Base-by-base conservation (phyloP, 2,329 filamentous ascomycete genomes). In the Aspergillus ruber region DNA sequence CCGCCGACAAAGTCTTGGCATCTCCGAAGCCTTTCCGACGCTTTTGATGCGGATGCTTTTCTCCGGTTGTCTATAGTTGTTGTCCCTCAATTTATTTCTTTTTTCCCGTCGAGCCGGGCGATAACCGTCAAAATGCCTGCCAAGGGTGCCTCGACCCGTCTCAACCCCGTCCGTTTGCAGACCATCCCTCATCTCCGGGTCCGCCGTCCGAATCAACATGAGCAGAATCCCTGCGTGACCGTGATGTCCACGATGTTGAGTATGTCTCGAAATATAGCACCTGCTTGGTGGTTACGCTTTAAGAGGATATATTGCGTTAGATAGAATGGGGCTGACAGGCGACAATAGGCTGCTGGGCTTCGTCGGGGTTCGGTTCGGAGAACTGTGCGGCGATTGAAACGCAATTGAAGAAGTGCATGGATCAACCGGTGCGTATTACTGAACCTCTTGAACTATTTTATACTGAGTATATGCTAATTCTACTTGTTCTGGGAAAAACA, bases 401-500 rank as follows among this genome's bases (percentile, higher is more conserved):
- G 57, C 77, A 81, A 61, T 66, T 85, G 56, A 73, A 80, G 58
- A 71, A 74, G 45, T 85, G 82, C 66, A 95, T 96, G 89, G 91
- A 97, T 74, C 80, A 80, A 47, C 83, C 85, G 53, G 82, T 86
- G 77, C 62, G 76, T 75, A 67, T 39, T 20, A 5, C 40, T 12
- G 18, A 20, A 29, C 18, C 36, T 13, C 4, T 33, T 25, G 17
- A 32, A 4, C 4, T 4, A 12, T 12, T 42, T 10, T 4, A 10
- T 20, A 42, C 32, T 44, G 42, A 10, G 25, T 9, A 12, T 29
- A 45, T 43, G 27, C 6, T 43, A 35, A n/a, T 18, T 27, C 8
- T n/a, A 25, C 20, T 43, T 44, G 42, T 20, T 48, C 43, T 21
- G 32, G 46, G 18, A 36, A 47, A 47, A 49, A 52, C 64, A 84